These are phyloP conservation scores for Aspergillus sclerotiicarbonarius DNA, from an alignment of 495 filamentous ascomycete species.

Conservation along the genomic window DNA sequence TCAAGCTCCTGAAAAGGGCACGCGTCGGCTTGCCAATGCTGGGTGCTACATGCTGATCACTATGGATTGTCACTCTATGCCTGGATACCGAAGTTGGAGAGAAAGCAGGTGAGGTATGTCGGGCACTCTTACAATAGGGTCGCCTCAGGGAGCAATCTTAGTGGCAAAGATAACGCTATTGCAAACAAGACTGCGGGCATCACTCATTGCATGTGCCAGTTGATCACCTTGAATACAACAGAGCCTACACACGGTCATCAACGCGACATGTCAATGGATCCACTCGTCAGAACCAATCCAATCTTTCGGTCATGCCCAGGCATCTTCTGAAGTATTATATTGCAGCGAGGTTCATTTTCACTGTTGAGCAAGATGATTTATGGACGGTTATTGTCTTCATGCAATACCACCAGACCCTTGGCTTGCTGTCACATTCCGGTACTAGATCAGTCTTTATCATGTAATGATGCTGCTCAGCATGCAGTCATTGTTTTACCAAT, in stretches of 20 bases:
- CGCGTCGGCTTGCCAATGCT: conserved; percentile 50
- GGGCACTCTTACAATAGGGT: conserved; percentile 26
- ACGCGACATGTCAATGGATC: conserved; percentile 28
- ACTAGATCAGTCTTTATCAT: conserved; percentile 29
- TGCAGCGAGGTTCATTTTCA: conserved; percentile 48
- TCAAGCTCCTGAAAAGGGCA: conserved; percentile 31
- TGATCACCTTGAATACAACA: conserved; percentile 40
- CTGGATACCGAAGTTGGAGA: conserved; percentile 26
- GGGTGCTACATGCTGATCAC: conserved; percentile 41
- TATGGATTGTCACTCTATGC: conserved; percentile 36
- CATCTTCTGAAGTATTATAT: conserved; percentile 20
- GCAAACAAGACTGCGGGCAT: conserved; percentile 6
- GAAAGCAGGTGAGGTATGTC: conserved; percentile 38
- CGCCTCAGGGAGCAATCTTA: conserved; percentile 14
- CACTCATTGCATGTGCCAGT: conserved; percentile 24
- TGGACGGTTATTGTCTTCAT: conserved; percentile 17
- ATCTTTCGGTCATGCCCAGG: conserved; percentile 30
- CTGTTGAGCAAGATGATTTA: conserved; percentile 28
- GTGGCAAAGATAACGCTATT: neutral
- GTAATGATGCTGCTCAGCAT: conserved; percentile 9
- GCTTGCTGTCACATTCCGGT: conserved; percentile 44
- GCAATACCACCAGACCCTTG: conserved; percentile 23
- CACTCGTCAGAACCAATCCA: conserved; percentile 52
- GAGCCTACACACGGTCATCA: conserved; percentile 39
- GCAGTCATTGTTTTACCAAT: conserved; percentile 1